Conservation (phyloP, 805 yeast species). For the Zygotorulaspora florentina region DNA sequence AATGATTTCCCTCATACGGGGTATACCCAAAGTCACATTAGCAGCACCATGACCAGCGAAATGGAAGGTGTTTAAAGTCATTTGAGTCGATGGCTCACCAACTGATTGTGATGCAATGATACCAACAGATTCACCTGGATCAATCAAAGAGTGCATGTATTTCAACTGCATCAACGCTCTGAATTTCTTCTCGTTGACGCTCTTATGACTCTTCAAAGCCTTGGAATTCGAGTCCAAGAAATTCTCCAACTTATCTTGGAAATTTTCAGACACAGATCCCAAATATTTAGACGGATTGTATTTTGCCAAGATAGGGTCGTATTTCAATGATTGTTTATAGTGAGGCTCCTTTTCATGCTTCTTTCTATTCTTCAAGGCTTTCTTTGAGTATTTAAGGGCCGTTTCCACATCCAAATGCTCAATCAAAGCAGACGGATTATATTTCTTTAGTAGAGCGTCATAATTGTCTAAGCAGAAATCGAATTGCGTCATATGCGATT, state of each 20-base stretch:
- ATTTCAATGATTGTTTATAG: constrained; percentile 56
- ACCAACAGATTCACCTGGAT: constrained; percentile 98
- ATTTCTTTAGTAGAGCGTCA: constrained; percentile 78
- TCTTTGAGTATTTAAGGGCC: constrained; percentile 78
- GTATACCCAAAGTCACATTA: constrained; percentile 97
- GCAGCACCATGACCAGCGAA: constrained; percentile 99
- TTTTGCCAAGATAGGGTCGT: constrained; percentile 83
- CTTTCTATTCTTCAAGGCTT: constrained; percentile 65
- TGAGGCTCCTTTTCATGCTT: constrained; percentile 63
- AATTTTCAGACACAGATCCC: constrained; percentile 89
- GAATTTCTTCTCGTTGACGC: constrained; percentile 70
- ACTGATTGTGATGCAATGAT: constrained; percentile 96
- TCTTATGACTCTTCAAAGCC: constrained; percentile 49
- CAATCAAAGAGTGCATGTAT: constrained; percentile 90
- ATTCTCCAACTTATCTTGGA: constrained; percentile 72
- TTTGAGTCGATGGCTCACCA: constrained; percentile 99
- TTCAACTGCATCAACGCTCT: constrained; percentile 96
- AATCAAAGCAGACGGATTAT: constrained; percentile 70
- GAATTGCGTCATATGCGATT: constrained; percentile 90
- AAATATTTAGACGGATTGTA: constrained; percentile 85
- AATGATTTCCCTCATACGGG: constrained; percentile 99
- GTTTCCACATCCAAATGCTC: constrained; percentile 78
- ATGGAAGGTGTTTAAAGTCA: constrained; percentile 96
- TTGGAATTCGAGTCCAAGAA: constrained; percentile 56
- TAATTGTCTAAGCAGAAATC: constrained; percentile 89